Evolutionary conservation across 2,329 filamentous ascomycete species (phyloP).

Genomic region (Hortaea sp.): DNA sequence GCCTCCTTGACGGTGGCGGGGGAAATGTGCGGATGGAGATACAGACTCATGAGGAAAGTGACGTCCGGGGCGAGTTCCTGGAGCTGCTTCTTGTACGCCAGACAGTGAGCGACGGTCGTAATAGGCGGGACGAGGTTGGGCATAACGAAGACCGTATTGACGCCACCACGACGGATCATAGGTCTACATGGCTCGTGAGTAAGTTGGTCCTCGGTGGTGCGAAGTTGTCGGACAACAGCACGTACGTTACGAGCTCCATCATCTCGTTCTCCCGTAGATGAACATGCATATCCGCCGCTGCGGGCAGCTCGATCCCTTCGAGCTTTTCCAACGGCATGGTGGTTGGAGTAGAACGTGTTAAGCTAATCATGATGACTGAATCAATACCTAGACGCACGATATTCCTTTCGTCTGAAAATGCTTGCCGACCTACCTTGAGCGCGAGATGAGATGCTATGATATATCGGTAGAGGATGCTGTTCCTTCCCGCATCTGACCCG

Average conservation of each 20-base stretch:
- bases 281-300: slow-evolving; percentile 42
- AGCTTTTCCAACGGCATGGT: slow-evolving; percentile 26
- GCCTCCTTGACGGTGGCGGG: slow-evolving; percentile 57
- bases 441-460: no score
- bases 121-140: slow-evolving; percentile 43
- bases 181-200: slow-evolving; percentile 21
- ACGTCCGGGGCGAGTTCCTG: slow-evolving; percentile 38
- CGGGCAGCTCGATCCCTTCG: slow-evolving; percentile 35
- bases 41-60: slow-evolving; percentile 42
- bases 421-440: no score
- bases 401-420: no score
- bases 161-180: slow-evolving; percentile 41
- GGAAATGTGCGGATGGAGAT: slow-evolving; percentile 39
- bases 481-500: no score
- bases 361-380: no score
- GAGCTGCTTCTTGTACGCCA: slow-evolving; percentile 36
- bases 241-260: slow-evolving; percentile 36
- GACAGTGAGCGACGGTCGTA: slow-evolving; percentile 37
- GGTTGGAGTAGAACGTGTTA: no score
- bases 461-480: no score
- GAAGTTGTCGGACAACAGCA: neutral
- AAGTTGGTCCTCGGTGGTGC: neutral
- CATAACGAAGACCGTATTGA: slow-evolving; percentile 46
- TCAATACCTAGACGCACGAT: no score
- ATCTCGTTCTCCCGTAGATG: slow-evolving; percentile 44